These are phyloP conservation scores for Penicillium egyptiacum DNA, from an alignment of 495 filamentous ascomycete species.

Conservation along the genomic window DNA sequence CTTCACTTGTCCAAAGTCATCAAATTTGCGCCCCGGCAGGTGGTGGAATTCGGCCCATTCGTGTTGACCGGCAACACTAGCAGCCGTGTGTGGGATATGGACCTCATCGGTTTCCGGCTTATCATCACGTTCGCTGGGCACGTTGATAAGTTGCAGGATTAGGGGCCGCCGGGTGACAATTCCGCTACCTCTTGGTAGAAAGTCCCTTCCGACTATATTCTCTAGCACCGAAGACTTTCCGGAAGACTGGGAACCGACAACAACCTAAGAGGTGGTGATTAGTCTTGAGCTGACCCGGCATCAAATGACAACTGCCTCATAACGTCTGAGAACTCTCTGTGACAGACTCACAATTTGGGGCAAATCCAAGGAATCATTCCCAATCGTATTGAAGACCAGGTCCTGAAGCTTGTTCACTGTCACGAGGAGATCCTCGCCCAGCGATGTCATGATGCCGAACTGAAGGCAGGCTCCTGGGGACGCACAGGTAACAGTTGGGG, in stretches of 20 bases:
- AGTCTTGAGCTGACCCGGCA: slow-evolving; percentile 14
- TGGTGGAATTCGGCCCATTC: slow-evolving; percentile 99
- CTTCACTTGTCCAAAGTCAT: slow-evolving; percentile 89
- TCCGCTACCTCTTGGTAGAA: slow-evolving; percentile 91
- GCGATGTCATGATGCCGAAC: slow-evolving; percentile 55
- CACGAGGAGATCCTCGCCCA: slow-evolving; percentile 88
- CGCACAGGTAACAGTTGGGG: background rate
- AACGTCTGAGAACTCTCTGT: background rate
- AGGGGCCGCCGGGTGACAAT: slow-evolving; percentile 94
- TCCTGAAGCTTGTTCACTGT: slow-evolving; percentile 98
- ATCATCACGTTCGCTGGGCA: slow-evolving; percentile 76
- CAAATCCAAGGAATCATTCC: slow-evolving; percentile 94
- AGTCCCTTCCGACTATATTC: slow-evolving; percentile 98
- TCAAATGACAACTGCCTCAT: background rate
- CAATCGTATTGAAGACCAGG: slow-evolving; percentile 98
- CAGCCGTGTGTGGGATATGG: slow-evolving; percentile 66
- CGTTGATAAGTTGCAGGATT: slow-evolving; percentile 97
- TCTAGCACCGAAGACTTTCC: slow-evolving; percentile 99
- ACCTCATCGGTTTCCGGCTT: slow-evolving; percentile 63
- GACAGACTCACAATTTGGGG: slow-evolving; percentile 84
- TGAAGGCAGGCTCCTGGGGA: slow-evolving; percentile 3
- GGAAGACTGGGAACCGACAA: slow-evolving; percentile 97
- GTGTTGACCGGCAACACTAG: slow-evolving; percentile 65
- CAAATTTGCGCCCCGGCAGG: slow-evolving; percentile 82
- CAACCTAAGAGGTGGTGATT: slow-evolving; percentile 61